A percentile compares a stretch with the other conserved stretches of the same genome.
Evolutionary conservation across 306 rosid species (phyloP).

Genomic region (Pyrus pyrifolia): DNA sequence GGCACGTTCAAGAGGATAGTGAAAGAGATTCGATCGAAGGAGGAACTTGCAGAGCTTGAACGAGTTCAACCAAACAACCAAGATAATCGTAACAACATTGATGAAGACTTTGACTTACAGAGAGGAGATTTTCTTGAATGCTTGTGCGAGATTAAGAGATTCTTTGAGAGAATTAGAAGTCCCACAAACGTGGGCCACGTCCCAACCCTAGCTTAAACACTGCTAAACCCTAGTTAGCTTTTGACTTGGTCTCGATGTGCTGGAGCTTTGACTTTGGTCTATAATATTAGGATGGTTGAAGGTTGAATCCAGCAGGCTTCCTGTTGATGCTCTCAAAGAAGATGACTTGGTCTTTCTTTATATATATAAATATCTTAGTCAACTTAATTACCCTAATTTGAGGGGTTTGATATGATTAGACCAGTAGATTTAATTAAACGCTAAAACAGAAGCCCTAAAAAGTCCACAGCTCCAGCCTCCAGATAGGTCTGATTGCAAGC

Average conservation of each 20-base stretch:
- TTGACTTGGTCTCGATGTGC: background rate
- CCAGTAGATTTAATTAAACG: background rate
- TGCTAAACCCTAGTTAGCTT: background rate
- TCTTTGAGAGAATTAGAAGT: background rate
- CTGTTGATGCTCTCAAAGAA: background rate
- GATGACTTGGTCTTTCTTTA: background rate
- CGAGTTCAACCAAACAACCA: no score
- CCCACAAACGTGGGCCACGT: background rate
- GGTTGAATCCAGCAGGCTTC: background rate
- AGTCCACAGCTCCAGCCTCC: background rate
- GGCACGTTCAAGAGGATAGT: no score
- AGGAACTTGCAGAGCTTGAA: no score
- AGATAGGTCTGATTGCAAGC: background rate
- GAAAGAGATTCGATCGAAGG: no score
- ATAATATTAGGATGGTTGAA: background rate
- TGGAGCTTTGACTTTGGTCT: background rate
- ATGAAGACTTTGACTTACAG: no score
- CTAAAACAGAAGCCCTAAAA: background rate
- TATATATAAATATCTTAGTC: slow-evolving; percentile 18
- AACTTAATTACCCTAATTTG: slow-evolving; percentile 26
- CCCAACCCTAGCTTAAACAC: background rate
- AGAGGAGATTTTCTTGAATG: background rate
- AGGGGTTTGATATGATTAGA: slow-evolving; percentile 10
- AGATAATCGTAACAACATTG: no score
- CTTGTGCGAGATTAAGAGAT: background rate